Conservation (phyloP, 108 stramenopile genomes). For the Asterionellopsis glacialis region DNA sequence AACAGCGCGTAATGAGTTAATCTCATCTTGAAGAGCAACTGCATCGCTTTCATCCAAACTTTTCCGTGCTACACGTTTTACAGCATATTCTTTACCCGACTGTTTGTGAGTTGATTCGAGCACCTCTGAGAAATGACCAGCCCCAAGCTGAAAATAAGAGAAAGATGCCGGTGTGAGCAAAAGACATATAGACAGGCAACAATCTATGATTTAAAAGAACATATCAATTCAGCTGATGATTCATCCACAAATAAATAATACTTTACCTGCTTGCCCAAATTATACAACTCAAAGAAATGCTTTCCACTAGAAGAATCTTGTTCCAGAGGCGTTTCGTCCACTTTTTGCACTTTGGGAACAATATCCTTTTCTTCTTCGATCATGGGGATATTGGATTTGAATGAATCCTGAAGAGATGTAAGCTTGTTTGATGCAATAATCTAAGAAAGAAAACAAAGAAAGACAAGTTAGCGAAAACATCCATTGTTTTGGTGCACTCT, state of each 20-base stretch:
- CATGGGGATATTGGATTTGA: constrained; percentile 1
- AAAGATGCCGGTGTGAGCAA: background rate
- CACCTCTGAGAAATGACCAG: constrained; percentile 65
- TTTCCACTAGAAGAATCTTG: constrained; percentile 5
- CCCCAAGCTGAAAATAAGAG: constrained; percentile 34
- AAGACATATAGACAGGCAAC: background rate
- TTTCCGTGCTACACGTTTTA: constrained; percentile 57
- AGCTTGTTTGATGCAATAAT: constrained; percentile 37
- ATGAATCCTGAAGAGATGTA: constrained; percentile 20
- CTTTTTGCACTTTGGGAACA: too few relatives aligned
- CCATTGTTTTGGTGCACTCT: too few relatives aligned
- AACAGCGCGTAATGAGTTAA: constrained; percentile 44
- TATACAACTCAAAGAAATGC: constrained; percentile 20
- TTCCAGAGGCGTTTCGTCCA: background rate
- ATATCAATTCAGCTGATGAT: too few relatives aligned
- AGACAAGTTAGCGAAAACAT: too few relatives aligned
- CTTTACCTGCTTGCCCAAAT: constrained; percentile 22
- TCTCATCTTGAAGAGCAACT: constrained; percentile 63
- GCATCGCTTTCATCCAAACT: constrained; percentile 54
- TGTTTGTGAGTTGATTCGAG: constrained; percentile 50
- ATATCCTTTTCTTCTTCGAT: constrained; percentile 20
- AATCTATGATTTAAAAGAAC: background rate
- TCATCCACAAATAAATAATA: too few relatives aligned
- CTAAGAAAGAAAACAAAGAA: constrained; percentile 1
- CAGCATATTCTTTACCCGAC: constrained; percentile 38